Conservation (phyloP, 2,329 filamentous ascomycete genomes). For the Botrytis elliptica region DNA sequence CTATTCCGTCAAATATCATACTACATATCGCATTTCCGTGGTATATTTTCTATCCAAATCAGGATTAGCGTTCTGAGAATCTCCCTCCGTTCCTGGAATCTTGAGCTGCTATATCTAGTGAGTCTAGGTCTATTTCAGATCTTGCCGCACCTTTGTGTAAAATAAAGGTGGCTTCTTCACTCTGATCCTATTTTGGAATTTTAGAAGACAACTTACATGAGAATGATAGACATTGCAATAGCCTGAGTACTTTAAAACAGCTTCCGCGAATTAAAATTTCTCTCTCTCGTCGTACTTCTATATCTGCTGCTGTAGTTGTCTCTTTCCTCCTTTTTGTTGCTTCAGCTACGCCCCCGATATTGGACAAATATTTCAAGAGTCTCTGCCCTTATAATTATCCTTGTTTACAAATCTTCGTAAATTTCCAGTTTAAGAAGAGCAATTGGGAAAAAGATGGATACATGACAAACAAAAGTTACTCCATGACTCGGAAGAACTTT, state of each 20-base stretch:
- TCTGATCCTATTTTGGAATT: background rate
- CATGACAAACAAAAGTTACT: background rate
- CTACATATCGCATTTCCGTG: background rate
- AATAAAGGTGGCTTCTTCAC: background rate
- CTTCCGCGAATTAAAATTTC: background rate
- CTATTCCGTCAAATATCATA: background rate
- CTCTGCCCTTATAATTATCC: background rate
- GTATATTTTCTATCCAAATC: background rate
- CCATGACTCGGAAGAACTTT: background rate
- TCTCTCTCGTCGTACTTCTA: background rate
- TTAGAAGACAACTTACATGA: background rate
- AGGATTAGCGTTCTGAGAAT: background rate
- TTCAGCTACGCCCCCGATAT: background rate
- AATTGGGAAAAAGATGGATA: background rate
- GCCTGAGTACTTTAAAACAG: background rate
- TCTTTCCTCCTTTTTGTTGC: background rate
- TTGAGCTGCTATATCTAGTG: background rate
- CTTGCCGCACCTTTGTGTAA: background rate
- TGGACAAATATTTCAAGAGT: background rate
- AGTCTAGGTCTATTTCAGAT: background rate
- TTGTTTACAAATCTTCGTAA: background rate
- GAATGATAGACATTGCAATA: background rate
- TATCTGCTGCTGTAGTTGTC: background rate
- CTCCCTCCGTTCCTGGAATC: background rate
- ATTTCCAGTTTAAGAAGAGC: background rate